Conservation (phyloP, 257 asterid species). For the Capsicum rhomboideum region DNA sequence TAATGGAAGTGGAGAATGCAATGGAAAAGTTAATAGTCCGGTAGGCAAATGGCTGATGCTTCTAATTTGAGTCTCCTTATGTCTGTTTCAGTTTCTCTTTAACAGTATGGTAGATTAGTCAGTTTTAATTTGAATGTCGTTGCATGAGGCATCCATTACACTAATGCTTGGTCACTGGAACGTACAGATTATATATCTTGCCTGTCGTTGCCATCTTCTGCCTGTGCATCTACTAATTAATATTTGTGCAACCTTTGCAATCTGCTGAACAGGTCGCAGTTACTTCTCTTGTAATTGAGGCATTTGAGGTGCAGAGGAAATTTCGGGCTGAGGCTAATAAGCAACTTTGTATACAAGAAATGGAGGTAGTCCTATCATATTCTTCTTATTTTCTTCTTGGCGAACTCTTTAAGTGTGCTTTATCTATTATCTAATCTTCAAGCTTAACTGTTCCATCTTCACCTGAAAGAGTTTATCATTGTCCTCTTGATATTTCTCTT, state of each 20-base stretch:
- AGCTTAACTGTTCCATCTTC: not conserved
- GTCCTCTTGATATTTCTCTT: not conserved
- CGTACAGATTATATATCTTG: not conserved
- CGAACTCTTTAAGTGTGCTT: not conserved
- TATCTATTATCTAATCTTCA: not conserved
- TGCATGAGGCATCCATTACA: no score
- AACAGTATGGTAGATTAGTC: no score
- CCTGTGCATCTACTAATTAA: not conserved
- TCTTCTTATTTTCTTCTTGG: not conserved
- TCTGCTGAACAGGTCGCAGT: conserved; percentile 63
- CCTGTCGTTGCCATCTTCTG: not conserved
- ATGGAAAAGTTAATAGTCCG: not conserved
- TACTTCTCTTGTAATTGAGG: conserved; percentile 61
- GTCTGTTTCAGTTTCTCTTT: not conserved
- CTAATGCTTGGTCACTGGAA: not conserved
- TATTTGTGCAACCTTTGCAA: not conserved
- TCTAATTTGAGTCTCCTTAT: not conserved
- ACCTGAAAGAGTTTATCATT: not conserved
- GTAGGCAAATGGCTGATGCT: not conserved
- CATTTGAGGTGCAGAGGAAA: conserved; percentile 92
- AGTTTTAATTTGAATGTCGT: no score
- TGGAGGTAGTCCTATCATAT: conserved; percentile 43
- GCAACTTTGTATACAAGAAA: conserved; percentile 63
- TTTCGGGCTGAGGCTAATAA: conserved; percentile 88
- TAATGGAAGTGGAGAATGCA: no score